Base-by-base conservation (phyloP, 1,139 yeast species). In the Debaryomyces subglobosus region DNA sequence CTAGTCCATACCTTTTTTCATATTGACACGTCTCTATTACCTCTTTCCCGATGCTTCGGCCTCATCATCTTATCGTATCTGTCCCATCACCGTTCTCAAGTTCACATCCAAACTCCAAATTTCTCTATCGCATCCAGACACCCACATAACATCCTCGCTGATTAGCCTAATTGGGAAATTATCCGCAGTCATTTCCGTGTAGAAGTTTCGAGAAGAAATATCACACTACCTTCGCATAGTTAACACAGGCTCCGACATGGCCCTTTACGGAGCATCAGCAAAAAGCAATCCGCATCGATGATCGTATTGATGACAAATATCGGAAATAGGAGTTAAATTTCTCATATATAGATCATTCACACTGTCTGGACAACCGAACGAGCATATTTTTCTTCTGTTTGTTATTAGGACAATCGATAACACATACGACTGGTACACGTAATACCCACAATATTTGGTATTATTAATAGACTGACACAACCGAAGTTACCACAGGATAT, bases 231-330 rank as follows among this genome's bases (percentile, higher is more conserved):
- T 35, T 20, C 25, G 25, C 38, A 35, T 35, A 35, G 15, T 35
- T 35, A 35, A 35, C 24, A 10, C 38, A 4, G 21, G 16, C 25
- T 35, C 38, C 38, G 38, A 35, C 38, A 35, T 35, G 38, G 38
- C 24, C 38, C 38, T 20, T 21, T 35, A 16, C 38, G 38, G 38
- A 34, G 8, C 38, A 35, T 35, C 25, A 6, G 23, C 15, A 18
- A 35, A 35, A 35, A 35, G 38, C 38, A 35, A 35, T 35, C 38
- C 38, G 25, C 13, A 20, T 35, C 25, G 38, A 35, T 35, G 38
- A 35, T 35, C 25, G 36, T 27, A 27, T 21, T 35, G 38, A 35
- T 35, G 38, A 35, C 38, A 35, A 35, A 35, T 35, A 35, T 35
- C 38, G 38, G 38, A 35, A 16, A 15, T 35, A 35, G 38, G 38